Conservation (phyloP, 2,329 filamentous ascomycete genomes). For the Fusarium udum region DNA sequence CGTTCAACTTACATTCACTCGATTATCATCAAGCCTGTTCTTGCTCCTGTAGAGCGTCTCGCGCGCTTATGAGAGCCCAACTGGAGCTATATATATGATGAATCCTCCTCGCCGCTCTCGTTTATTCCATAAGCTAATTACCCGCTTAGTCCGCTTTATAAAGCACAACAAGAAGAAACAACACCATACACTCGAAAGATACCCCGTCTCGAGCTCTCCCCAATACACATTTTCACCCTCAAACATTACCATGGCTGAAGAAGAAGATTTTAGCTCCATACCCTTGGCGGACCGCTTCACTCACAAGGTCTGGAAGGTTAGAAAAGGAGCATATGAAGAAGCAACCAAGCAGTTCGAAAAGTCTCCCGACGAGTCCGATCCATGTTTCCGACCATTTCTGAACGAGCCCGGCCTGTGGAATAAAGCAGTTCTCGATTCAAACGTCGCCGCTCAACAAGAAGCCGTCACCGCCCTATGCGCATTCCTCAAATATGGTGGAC, state of each 20-base stretch:
- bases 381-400: constrained; percentile 86
- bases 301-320: constrained; percentile 93
- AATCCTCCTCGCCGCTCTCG: constrained; percentile 35
- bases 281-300: constrained; percentile 82
- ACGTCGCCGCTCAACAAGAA: constrained; percentile 96
- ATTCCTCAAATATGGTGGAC: constrained; percentile 90
- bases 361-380: constrained; percentile 85
- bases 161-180: constrained; percentile 34
- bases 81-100: constrained; percentile 32
- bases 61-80: constrained; percentile 16
- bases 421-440: constrained; percentile 89
- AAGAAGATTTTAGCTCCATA: constrained; percentile 84
- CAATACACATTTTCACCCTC: constrained; percentile 25
- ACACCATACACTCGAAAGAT: constrained; percentile 33
- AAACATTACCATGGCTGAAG: constrained; percentile 75
- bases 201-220: constrained; percentile 30
- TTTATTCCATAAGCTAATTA: constrained; percentile 46
- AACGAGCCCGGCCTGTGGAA: constrained; percentile 91
- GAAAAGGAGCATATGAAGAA: constrained; percentile 94
- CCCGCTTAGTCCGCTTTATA: constrained; percentile 41
- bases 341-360: constrained; percentile 86
- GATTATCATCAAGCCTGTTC: background rate
- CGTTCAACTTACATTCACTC: constrained; percentile 6
- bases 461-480: constrained; percentile 87
- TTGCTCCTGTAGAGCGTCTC: constrained; percentile 7